Evolutionary conservation across 2,329 filamentous ascomycete genomes (phyloP).

Genomic region (Penicillium occitanis): DNA sequence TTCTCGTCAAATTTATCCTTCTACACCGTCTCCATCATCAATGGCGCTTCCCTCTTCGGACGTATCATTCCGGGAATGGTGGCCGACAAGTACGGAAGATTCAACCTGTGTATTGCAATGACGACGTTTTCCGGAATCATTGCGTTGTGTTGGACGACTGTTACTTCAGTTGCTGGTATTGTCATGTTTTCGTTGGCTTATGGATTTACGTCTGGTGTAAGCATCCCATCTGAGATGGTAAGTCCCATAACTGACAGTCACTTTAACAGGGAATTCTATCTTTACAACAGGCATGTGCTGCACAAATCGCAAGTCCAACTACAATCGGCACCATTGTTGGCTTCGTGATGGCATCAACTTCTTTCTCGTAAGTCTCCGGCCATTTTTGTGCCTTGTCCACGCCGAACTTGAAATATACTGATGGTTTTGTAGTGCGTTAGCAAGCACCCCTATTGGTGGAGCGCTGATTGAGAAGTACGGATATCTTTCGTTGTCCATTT

Average conservation of each 20-base stretch:
- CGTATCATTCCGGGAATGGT: constrained; percentile 38
- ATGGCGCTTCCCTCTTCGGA: constrained; percentile 41
- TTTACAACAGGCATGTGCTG: constrained; percentile 49
- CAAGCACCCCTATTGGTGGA: constrained; percentile 46
- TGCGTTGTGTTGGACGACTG: constrained; percentile 49
- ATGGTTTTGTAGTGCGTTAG: constrained; percentile 35
- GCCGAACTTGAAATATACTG: neutral
- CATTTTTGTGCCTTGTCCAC: neutral
- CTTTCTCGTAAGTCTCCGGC: constrained; percentile 42
- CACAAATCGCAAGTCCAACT: constrained; percentile 40
- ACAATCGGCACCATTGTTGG: constrained; percentile 48
- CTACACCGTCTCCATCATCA: constrained; percentile 41
- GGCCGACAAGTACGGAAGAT: constrained; percentile 37
- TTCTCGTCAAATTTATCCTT: constrained; percentile 35
- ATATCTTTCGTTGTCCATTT: constrained; percentile 45
- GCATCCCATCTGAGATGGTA: neutral
- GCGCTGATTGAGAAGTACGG: constrained; percentile 40
- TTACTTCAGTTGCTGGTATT: constrained; percentile 44
- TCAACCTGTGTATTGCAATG: constrained; percentile 35
- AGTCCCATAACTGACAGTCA: neutral
- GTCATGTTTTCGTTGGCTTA: constrained; percentile 48
- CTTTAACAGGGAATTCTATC: constrained; percentile 46
- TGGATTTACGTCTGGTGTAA: constrained; percentile 49
- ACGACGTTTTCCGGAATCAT: constrained; percentile 38
- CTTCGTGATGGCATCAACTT: constrained; percentile 41